Conservation (phyloP, 2,329 filamentous ascomycete species). For the Pseudocercospora musae region DNA sequence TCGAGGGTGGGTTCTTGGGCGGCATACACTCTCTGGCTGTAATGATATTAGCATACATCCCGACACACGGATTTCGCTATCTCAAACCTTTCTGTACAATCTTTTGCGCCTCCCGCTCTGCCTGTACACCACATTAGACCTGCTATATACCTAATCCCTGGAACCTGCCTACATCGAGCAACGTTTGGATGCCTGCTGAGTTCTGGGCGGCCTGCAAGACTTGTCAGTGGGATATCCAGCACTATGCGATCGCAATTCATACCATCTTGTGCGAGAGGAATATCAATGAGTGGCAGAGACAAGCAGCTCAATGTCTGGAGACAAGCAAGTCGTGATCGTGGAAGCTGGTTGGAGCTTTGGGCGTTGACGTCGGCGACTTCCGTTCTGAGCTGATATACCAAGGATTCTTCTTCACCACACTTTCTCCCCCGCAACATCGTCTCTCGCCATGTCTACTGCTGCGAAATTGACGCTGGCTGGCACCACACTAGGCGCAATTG, state of each 20-base stretch:
- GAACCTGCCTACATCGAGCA: slow-evolving; percentile 74
- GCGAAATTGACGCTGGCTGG: slow-evolving; percentile 80
- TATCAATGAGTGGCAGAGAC: slow-evolving; percentile 7
- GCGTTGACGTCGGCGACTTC: slow-evolving; percentile 10
- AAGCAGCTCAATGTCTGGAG: background rate
- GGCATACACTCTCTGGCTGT: slow-evolving; percentile 80
- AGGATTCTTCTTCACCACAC: background rate
- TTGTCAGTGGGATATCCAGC: slow-evolving; percentile 8
- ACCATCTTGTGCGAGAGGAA: too few relatives aligned
- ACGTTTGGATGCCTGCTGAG: slow-evolving; percentile 95
- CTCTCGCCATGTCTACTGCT: slow-evolving; percentile 73
- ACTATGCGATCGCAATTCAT: background rate
- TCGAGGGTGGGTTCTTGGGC: background rate
- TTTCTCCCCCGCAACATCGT: background rate
- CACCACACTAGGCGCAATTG: slow-evolving; percentile 71
- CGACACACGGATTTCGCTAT: slow-evolving; percentile 14
- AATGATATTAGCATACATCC: slow-evolving; percentile 48
- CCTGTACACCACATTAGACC: slow-evolving; percentile 56
- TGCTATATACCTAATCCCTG: slow-evolving; percentile 35
- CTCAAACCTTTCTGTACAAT: slow-evolving; percentile 92
- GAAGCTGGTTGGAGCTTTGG: slow-evolving; percentile 1
- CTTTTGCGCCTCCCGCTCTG: slow-evolving; percentile 97
- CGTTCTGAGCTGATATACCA: background rate
- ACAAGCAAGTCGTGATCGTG: background rate
- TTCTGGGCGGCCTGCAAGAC: slow-evolving; percentile 83